Evolutionary conservation across 495 filamentous ascomycete genomes (phyloP).

Genomic region (Amniculicola lignicola): DNA sequence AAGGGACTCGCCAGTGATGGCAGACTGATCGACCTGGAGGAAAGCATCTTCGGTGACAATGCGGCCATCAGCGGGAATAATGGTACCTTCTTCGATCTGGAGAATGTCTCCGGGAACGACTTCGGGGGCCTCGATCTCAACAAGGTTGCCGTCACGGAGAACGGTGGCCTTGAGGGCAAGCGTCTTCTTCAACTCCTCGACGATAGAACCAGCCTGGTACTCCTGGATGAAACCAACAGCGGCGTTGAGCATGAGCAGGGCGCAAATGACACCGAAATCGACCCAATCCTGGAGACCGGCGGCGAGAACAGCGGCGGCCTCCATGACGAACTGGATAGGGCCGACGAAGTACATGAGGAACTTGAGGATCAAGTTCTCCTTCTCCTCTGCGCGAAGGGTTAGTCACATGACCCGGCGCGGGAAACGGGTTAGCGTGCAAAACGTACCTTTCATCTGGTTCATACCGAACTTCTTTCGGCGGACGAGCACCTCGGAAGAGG

Average conservation of each 20-base stretch:
- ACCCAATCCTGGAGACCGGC: slow-evolving; percentile 79
- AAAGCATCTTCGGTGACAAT: slow-evolving; percentile 75
- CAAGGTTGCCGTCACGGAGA: slow-evolving; percentile 68
- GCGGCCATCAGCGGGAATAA: slow-evolving; percentile 83
- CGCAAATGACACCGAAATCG: slow-evolving; percentile 78
- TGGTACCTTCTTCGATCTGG: slow-evolving; percentile 85
- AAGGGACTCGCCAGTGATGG: slow-evolving; percentile 88
- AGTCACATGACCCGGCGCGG: too few relatives aligned
- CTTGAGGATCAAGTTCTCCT: slow-evolving; percentile 77
- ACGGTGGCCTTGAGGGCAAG: slow-evolving; percentile 82
- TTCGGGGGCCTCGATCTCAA: slow-evolving; percentile 70
- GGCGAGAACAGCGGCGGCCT: slow-evolving; percentile 72
- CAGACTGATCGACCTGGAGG: slow-evolving; percentile 88
- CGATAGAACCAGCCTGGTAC: slow-evolving; percentile 84
- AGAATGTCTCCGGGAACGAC: slow-evolving; percentile 90
- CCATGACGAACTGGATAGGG: slow-evolving; percentile 93
- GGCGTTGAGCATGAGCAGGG: slow-evolving; percentile 73
- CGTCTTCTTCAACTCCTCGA: slow-evolving; percentile 88
- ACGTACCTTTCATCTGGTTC: slow-evolving; percentile 69
- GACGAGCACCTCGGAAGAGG: slow-evolving; percentile 60
- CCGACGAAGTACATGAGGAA: slow-evolving; percentile 83
- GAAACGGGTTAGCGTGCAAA: slow-evolving; percentile 4
- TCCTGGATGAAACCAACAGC: slow-evolving; percentile 84
- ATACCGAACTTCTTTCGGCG: slow-evolving; percentile 78
- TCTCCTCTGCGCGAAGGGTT: slow-evolving; percentile 76